Conservation (phyloP, 768 basidiomycete species). For the Mycena metata region DNA sequence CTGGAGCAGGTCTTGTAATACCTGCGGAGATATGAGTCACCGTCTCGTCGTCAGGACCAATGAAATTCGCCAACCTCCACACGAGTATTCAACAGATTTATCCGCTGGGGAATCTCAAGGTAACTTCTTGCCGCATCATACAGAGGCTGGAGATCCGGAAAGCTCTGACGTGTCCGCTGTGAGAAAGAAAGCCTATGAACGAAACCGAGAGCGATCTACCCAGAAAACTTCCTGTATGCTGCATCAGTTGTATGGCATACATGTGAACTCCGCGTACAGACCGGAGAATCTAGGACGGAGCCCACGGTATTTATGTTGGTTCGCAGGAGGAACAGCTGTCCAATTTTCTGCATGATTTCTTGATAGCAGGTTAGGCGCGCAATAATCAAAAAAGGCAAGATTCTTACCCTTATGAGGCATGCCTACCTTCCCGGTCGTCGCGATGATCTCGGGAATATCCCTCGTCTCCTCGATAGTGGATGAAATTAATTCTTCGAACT, state of each 20-base stretch:
- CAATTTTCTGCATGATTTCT: slow-evolving; percentile 99
- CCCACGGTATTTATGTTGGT: slow-evolving; percentile 97
- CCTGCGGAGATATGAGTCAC: slow-evolving; percentile 58
- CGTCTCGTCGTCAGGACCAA: not conserved
- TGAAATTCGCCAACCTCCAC: slow-evolving; percentile 75
- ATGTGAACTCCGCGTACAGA: slow-evolving; percentile 54
- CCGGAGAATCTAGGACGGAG: slow-evolving; percentile 95
- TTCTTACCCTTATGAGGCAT: slow-evolving; percentile 83
- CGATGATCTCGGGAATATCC: slow-evolving; percentile 93
- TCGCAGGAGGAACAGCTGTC: slow-evolving; percentile 91
- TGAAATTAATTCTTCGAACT: slow-evolving; percentile 95
- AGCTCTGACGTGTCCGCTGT: slow-evolving; percentile 67
- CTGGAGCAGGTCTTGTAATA: slow-evolving; percentile 96
- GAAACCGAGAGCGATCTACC: slow-evolving; percentile 61
- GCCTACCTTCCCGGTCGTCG: slow-evolving; percentile 95
- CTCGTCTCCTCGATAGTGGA: slow-evolving; percentile 96
- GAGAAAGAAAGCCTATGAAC: slow-evolving; percentile 10
- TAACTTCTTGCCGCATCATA: slow-evolving; percentile 96
- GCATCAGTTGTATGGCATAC: slow-evolving; percentile 13
- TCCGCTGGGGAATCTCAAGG: slow-evolving; percentile 94
- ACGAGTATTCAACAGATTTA: slow-evolving; percentile 92
- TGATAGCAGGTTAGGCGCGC: slow-evolving; percentile 26
- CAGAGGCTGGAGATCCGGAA: slow-evolving; percentile 93
- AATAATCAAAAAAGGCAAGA: slow-evolving; percentile 18
- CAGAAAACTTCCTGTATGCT: slow-evolving; percentile 88